Evolutionary conservation across 179 eudicot genomes (phyloP).

Genomic region (Pouteria campechiana): DNA sequence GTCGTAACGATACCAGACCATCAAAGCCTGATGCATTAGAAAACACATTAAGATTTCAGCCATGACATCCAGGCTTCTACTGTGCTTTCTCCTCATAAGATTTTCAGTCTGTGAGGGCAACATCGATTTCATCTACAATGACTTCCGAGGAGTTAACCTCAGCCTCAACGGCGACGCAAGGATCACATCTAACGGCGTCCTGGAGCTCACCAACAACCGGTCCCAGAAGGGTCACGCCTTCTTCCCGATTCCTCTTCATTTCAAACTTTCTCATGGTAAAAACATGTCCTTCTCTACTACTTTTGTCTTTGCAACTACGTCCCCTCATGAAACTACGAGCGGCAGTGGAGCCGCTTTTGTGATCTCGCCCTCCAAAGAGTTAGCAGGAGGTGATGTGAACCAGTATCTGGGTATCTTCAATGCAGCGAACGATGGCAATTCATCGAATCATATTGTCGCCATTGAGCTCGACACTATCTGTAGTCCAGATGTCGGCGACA

Average conservation of each 20-base stretch:
- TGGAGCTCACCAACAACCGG: neutral
- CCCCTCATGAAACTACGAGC: conserved; percentile 2
- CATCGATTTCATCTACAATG: too few species aligned
- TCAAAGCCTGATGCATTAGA: too few species aligned
- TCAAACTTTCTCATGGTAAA: neutral
- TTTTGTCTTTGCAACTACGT: conserved; percentile 11
- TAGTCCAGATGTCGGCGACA: conserved; percentile 8
- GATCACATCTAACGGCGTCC: neutral
- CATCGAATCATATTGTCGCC: conserved; percentile 18
- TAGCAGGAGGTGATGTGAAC: conserved; percentile 4
- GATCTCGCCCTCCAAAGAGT: conserved; percentile 10
- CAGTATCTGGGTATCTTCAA: conserved; percentile 20
- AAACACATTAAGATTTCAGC: too few species aligned
- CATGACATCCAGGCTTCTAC: too few species aligned
- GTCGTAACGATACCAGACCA: too few species aligned
- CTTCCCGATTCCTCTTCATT: neutral
- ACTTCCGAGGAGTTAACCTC: too few species aligned
- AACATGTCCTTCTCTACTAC: conserved; percentile 15
- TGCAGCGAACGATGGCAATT: conserved; percentile 7
- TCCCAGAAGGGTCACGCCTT: neutral
- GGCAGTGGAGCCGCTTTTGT: conserved; percentile 25
- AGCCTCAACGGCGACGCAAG: neutral
- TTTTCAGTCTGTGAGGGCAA: too few species aligned
- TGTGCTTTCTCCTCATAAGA: too few species aligned
- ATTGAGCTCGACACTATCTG: conserved; percentile 22